Evolutionary conservation across 1,284 basidiomycete species (phyloP).

Genomic region (Entoloma clypeatum): DNA sequence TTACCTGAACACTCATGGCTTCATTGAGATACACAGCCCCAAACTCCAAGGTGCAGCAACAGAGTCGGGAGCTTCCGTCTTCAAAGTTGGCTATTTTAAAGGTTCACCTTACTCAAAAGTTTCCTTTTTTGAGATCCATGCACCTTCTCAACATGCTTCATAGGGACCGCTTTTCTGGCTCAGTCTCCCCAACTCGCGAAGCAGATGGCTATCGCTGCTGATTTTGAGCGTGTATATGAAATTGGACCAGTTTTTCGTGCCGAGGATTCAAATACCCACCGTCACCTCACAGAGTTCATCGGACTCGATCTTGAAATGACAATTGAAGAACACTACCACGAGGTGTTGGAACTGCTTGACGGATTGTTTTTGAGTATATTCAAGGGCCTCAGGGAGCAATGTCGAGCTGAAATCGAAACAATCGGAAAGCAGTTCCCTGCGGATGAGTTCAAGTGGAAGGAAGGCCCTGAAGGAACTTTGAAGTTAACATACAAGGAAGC

Average conservation of each 20-base stretch:
- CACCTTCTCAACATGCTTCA: slow-evolving; percentile 2
- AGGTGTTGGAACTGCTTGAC: slow-evolving; percentile 87
- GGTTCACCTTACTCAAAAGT: slow-evolving; percentile 37
- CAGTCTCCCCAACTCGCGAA: slow-evolving; percentile 98
- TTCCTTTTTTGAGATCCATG: not conserved
- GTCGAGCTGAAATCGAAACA: slow-evolving; percentile 76
- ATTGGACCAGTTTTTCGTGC: slow-evolving; percentile 96
- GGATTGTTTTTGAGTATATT: slow-evolving; percentile 83
- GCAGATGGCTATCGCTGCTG: slow-evolving; percentile 99
- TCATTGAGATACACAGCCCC: slow-evolving; percentile 95
- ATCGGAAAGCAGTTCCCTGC: slow-evolving; percentile 88
- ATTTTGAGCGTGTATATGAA: slow-evolving; percentile 98
- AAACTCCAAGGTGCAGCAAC: slow-evolving; percentile 98
- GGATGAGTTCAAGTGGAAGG: slow-evolving; percentile 86
- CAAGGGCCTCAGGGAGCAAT: slow-evolving; percentile 73
- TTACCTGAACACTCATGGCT: slow-evolving; percentile 73
- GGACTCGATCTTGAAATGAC: slow-evolving; percentile 99
- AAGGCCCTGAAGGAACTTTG: slow-evolving; percentile 77
- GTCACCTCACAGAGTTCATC: slow-evolving; percentile 98
- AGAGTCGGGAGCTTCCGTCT: slow-evolving; percentile 95
- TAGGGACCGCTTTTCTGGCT: slow-evolving; percentile 88
- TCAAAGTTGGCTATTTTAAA: slow-evolving; percentile 99
- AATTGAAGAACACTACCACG: slow-evolving; percentile 98
- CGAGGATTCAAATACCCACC: slow-evolving; percentile 97
- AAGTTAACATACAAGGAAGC: slow-evolving; percentile 86